Conservation (phyloP, 78 protist species). For the Protostelium mycophagum region DNA sequence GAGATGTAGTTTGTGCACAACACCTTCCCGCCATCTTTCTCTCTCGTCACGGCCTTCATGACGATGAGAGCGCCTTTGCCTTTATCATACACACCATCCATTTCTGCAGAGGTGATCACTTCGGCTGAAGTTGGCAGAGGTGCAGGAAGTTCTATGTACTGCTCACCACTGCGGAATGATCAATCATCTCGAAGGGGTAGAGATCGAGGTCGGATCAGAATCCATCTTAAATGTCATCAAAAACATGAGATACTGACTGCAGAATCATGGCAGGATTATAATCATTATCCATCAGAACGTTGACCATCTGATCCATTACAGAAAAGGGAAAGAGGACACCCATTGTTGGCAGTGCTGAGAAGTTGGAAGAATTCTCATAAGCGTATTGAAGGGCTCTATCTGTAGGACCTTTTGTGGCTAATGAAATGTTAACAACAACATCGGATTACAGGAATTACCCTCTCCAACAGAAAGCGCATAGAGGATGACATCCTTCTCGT, state of each 20-base stretch:
- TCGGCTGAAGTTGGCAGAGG: constrained; percentile 21
- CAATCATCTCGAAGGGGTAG: no score
- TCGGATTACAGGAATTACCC: not conserved
- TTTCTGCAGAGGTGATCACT: constrained; percentile 21
- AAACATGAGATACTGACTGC: constrained; percentile 25
- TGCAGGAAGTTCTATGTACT: constrained; percentile 19
- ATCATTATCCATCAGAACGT: not conserved
- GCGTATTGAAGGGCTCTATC: not conserved
- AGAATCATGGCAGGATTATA: not conserved
- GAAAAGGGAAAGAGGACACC: constrained; percentile 33
- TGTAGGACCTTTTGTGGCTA: not conserved
- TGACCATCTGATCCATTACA: constrained; percentile 3
- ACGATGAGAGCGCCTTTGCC: constrained; percentile 45
- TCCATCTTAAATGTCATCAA: not conserved
- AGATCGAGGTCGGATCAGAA: no score
- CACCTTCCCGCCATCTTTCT: constrained; percentile 7
- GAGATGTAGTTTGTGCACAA: constrained; percentile 30
- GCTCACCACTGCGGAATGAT: constrained; percentile 58
- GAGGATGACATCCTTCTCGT: constrained; percentile 34
- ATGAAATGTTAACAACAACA: not conserved
- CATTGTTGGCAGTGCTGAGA: constrained; percentile 10
- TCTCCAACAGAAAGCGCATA: constrained; percentile 46
- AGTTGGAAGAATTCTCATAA: constrained; percentile 2
- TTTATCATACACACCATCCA: constrained; percentile 23
- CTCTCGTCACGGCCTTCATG: constrained; percentile 16